Percentiles rank a stretch among this genome's conserved stretches.
Evolutionary conservation across 2,329 filamentous ascomycete genomes (phyloP).

Genomic region (Penicillium glabrum): DNA sequence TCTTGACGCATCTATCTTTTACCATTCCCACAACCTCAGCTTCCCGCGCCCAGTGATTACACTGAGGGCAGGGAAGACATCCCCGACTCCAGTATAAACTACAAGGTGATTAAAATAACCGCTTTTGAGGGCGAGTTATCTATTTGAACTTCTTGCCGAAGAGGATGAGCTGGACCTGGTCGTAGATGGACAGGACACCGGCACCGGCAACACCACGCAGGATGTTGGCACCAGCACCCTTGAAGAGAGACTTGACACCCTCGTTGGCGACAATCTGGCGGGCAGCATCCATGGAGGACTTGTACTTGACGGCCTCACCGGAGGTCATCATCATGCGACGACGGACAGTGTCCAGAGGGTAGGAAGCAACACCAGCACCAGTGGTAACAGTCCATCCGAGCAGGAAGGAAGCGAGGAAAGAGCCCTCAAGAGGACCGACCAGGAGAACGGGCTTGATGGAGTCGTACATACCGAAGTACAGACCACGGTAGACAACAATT

Average conservation of each 20-base stretch:
- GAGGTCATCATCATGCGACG: constrained; percentile 99
- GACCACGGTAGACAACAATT: constrained; percentile 99
- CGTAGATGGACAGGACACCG: constrained; percentile 99
- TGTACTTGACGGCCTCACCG: constrained; percentile 98
- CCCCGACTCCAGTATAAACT: constrained; percentile 26
- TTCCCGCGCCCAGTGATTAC: constrained; percentile 28
- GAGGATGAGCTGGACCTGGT: constrained; percentile 97
- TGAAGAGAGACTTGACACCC: constrained; percentile 99
- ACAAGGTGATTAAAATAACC: constrained; percentile 15
- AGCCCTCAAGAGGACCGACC: constrained; percentile 85
- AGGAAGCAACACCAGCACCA: constrained; percentile 99
- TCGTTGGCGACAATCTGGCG: constrained; percentile 95
- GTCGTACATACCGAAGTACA: constrained; percentile 99
- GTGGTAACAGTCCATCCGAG: constrained; percentile 99
- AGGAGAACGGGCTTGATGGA: constrained; percentile 99
- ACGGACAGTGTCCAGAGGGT: constrained; percentile 99
- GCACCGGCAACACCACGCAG: constrained; percentile 99
- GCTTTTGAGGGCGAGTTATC: constrained; percentile 23
- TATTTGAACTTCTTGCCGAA: constrained; percentile 99
- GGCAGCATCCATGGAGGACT: constrained; percentile 90
- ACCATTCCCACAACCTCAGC: constrained; percentile 33
- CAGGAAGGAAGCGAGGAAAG: constrained; percentile 98
- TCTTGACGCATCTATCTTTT: constrained; percentile 49
- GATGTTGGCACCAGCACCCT: constrained; percentile 99
- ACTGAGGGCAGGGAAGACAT: constrained; percentile 23